Evolutionary conservation across 2,329 filamentous ascomycete genomes (phyloP), one percentile per base, ranked within the genome.

Genomic region (Ilyonectria destructans): DNA sequence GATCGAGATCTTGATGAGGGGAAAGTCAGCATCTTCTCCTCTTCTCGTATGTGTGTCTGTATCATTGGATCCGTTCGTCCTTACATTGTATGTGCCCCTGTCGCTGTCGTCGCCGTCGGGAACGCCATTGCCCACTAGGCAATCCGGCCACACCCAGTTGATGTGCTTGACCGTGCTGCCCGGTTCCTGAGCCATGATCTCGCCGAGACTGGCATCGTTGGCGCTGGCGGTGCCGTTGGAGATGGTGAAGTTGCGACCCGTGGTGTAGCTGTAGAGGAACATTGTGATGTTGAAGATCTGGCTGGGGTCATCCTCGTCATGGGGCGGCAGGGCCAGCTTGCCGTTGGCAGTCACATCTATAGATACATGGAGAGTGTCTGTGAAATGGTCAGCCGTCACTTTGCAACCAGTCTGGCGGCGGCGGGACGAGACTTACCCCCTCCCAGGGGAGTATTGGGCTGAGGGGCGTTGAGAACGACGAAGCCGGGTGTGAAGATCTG

Each of bases 141-240:
- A 93, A 65, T 87, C 86, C 0, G 92, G 91, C 91, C 91, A 93
- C 21, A 87, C 82, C 90, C 91, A 93, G 75, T 91, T 90, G 69
- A 93, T 85, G 76, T 93, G 91, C 77, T 93, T 93, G 49, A 93
- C 92, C 0, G 91, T 93, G 75, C 90, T 92, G 4, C 87, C 87
- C 1, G 85, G 80, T 75, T 93, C 91, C 69, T 91, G 88, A 31
- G 81, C 78, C 82, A 93, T 87, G 62, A 93, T 90, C 57, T 90
- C 84, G 79, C 71, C 73, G 13, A 75, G 51, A 49, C 86, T 90
- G 8, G 86, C 87, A 59, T 86, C 85, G 62, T 84, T 82, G 8
- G 79, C 78, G 4, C 84, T 81, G 6, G 84, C 85, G 2, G 89
- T 91, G 58, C 88, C 87, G 77, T 92, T 92, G 5, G 88, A 88